phyloP scores from a whole-genome alignment of 371 early-diverging fungal species.

The Fennellomyces sp. region DNA sequence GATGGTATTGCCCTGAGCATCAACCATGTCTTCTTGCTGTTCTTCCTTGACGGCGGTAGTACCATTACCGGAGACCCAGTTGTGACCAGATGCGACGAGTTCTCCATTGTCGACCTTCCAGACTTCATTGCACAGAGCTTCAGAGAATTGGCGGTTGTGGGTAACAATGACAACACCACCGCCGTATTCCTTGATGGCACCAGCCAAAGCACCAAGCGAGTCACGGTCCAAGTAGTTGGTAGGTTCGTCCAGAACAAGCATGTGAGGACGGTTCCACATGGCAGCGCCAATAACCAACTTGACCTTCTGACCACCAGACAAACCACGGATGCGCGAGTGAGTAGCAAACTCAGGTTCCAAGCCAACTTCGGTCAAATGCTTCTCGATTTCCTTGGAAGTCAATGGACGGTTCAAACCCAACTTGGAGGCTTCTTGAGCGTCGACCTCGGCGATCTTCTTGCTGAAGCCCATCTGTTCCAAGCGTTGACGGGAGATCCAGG shows the following conservation, averaged over 20 bases:
- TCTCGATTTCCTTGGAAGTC: slow-evolving; percentile 68
- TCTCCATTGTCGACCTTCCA: slow-evolving; percentile 77
- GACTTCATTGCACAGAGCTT: slow-evolving; percentile 70
- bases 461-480: slow-evolving; percentile 71
- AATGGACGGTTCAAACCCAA: slow-evolving; percentile 68
- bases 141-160: slow-evolving; percentile 76
- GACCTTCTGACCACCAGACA: slow-evolving; percentile 93
- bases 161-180: slow-evolving; percentile 81
- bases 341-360: slow-evolving; percentile 75
- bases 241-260: slow-evolving; percentile 90
- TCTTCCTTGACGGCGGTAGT: slow-evolving; percentile 36
- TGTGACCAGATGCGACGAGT: slow-evolving; percentile 53
- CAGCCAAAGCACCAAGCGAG: slow-evolving; percentile 72
- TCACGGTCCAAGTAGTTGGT: slow-evolving; percentile 85
- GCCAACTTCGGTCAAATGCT: slow-evolving; percentile 72
- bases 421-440: slow-evolving; percentile 67
- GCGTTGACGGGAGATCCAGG: slow-evolving; percentile 74
- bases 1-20: slow-evolving; percentile 54
- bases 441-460: slow-evolving; percentile 67
- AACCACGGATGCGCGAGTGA: slow-evolving; percentile 82
- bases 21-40: slow-evolving; percentile 44
- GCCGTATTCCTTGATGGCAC: slow-evolving; percentile 68
- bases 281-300: slow-evolving; percentile 87
- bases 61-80: slow-evolving; percentile 55
- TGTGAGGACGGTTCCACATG: slow-evolving; percentile 86